Evolutionary conservation across 2,329 filamentous ascomycete species (phyloP).

Genomic region (Fusarium drepaniforme): DNA sequence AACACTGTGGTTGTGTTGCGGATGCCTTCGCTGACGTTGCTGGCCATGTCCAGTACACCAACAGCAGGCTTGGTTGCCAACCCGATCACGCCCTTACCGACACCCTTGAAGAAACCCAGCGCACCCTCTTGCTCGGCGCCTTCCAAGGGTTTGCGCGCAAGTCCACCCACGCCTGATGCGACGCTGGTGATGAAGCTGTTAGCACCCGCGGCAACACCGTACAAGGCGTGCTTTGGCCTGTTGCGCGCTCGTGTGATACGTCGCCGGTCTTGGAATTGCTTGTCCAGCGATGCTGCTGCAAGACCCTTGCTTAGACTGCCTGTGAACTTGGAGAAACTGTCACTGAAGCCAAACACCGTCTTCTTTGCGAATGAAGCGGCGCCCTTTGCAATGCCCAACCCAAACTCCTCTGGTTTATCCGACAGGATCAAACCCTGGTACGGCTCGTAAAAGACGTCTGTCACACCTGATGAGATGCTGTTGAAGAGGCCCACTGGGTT

Average conservation of each 20-base stretch:
- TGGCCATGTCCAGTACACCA: slow-evolving; percentile 95
- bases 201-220: slow-evolving; percentile 94
- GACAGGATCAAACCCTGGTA: slow-evolving; percentile 98
- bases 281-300: slow-evolving; percentile 94
- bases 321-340: slow-evolving; percentile 98
- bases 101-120: slow-evolving; percentile 95
- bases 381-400: slow-evolving; percentile 94
- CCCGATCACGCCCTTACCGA: slow-evolving; percentile 93
- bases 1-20: slow-evolving; percentile 99
- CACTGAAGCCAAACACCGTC: slow-evolving; percentile 95
- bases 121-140: slow-evolving; percentile 96
- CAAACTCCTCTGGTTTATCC: slow-evolving; percentile 94
- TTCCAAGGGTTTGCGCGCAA: slow-evolving; percentile 93
- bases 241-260: slow-evolving; percentile 95
- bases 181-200: slow-evolving; percentile 95
- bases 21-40: slow-evolving; percentile 96
- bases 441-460: slow-evolving; percentile 98
- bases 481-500: slow-evolving; percentile 99
- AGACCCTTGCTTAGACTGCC: slow-evolving; percentile 97
- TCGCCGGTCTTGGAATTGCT: slow-evolving; percentile 97
- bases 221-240: slow-evolving; percentile 95
- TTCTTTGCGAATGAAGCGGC: slow-evolving; percentile 99
- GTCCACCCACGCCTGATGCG: slow-evolving; percentile 91
- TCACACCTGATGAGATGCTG: slow-evolving; percentile 96
- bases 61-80: slow-evolving; percentile 98